Base-by-base conservation (phyloP, 73 alveolate genomes). In the Stentor roeselii region DNA sequence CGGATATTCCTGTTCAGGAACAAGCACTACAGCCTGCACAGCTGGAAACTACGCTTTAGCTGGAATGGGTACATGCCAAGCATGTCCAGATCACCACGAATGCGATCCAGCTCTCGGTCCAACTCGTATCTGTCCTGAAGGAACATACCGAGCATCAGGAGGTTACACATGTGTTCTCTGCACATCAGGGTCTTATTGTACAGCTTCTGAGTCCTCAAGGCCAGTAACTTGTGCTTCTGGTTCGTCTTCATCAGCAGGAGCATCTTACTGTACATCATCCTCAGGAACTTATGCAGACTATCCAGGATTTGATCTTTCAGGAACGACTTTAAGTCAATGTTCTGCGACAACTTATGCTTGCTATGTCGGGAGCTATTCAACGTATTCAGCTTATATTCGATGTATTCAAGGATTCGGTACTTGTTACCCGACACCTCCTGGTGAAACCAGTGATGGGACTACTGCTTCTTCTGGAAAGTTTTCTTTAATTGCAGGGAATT, bases 171-270 rank as follows among this genome's bases (percentile, higher is more conserved):
- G 95, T 38, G 39, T 39, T 2, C 42, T 60, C 0, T 90, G 96
- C 75, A 88, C 91, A n/a, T 90, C 89, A 31, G 88, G 90, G 14
- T 88, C 2, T 83, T 90, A 80, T 78, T 90, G 96, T 60, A 60
- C 87, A 38, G 87, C 60, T 41, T 80, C 87, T 15, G 86, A 75
- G 41, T 3, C 59, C 36, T 34, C 34, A 36, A 86, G 95, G 84
- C 92, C 91, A 35, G 42, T 3, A 38, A 90, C 95, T 50, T 90
- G 40, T 76, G 92, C 92, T 42, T 82, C 85, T 2, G 74, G 76
- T 3, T 31, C 80, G 2, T 86, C 86, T 11, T 78, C 78, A 3
- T 3, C 11, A 2, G 86, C 36, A 3, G 50, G 80, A 2, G 3
- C 90, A 37, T 77, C 84, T 0, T 90, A 91, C 59, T 36, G 37